phyloP scores from a whole-genome alignment of 2,329 filamentous ascomycete genomes.

The Aspergillus tamarii region DNA sequence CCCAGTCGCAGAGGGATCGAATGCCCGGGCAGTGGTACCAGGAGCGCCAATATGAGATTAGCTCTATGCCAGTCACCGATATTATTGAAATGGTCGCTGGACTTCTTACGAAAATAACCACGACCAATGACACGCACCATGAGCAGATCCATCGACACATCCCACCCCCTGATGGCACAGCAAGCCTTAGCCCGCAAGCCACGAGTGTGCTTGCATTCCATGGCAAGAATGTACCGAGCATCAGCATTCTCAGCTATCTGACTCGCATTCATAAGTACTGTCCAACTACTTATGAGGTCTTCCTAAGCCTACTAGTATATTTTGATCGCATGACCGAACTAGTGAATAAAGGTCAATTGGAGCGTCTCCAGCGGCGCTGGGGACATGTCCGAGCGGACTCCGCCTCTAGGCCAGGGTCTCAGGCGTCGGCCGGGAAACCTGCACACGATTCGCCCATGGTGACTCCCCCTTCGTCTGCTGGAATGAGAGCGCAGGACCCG shows the following conservation, averaged over 20 bases:
- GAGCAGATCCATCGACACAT: constrained; percentile 82
- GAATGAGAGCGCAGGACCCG: constrained; percentile 39
- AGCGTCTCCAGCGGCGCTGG: constrained; percentile 53
- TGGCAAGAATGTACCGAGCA: constrained; percentile 95
- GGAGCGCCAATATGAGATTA: constrained; percentile 84
- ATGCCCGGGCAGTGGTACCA: constrained; percentile 49
- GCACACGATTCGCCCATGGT: constrained; percentile 34
- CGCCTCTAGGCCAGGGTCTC: constrained; percentile 22
- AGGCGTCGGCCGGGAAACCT: constrained; percentile 23
- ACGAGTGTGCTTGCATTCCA: constrained; percentile 90
- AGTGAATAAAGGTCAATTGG: constrained; percentile 79
- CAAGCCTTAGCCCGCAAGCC: constrained; percentile 65
- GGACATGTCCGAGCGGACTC: constrained; percentile 22
- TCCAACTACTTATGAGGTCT: constrained; percentile 97
- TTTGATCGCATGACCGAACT: constrained; percentile 99
- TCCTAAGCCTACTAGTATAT: constrained; percentile 91
- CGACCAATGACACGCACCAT: constrained; percentile 92
- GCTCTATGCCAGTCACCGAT: constrained; percentile 93
- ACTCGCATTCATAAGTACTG: constrained; percentile 98
- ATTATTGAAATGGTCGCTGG: constrained; percentile 99
- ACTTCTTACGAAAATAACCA: constrained; percentile 93
- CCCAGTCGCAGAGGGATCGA: constrained; percentile 51
- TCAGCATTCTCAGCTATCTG: constrained; percentile 94
- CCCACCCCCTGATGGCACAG: constrained; percentile 61
- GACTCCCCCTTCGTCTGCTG: constrained; percentile 41